Evolutionary conservation across 1,284 basidiomycete genomes (phyloP).

Genomic region (Melampsora occidentalis): DNA sequence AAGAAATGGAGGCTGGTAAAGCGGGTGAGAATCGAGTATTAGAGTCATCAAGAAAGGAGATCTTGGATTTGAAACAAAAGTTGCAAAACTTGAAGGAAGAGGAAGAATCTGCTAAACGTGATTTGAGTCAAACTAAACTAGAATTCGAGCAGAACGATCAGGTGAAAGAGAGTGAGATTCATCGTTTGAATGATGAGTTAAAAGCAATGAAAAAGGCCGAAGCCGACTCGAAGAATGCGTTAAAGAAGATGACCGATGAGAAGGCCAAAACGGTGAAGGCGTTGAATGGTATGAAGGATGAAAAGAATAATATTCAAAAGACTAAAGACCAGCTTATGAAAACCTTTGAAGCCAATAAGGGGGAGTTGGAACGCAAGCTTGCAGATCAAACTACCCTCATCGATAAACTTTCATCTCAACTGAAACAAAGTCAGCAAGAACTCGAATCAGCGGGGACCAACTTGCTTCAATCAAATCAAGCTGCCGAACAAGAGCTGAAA

Average conservation of each 20-base stretch:
- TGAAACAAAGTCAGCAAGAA: constrained; percentile 18
- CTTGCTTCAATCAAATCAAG: constrained; percentile 7
- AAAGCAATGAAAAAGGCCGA: constrained; percentile 17
- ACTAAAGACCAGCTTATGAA: constrained; percentile 20
- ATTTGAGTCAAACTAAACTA: constrained; percentile 37
- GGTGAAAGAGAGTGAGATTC: constrained; percentile 41
- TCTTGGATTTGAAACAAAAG: constrained; percentile 43
- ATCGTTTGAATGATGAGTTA: constrained; percentile 34
- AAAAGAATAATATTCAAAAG: constrained; percentile 17
- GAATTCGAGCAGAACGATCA: constrained; percentile 43
- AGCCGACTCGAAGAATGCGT: constrained; percentile 11
- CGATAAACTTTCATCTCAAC: constrained; percentile 20
- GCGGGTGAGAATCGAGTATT: constrained; percentile 42
- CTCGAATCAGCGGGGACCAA: constrained; percentile 8
- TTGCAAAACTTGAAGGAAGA: constrained; percentile 36
- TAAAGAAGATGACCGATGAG: constrained; percentile 7
- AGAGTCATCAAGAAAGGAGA: constrained; percentile 34
- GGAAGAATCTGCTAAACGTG: constrained; percentile 26
- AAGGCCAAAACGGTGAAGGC: constrained; percentile 19
- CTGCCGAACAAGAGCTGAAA: constrained; percentile 11
- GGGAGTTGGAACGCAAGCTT: constrained; percentile 5
- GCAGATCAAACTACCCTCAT: constrained; percentile 11
- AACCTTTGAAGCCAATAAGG: constrained; percentile 17
- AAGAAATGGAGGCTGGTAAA: constrained; percentile 42
- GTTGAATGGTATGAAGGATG: constrained; percentile 19